Evolutionary conservation across 179 eudicot genomes (phyloP).

Genomic region (Nepenthes alata): DNA sequence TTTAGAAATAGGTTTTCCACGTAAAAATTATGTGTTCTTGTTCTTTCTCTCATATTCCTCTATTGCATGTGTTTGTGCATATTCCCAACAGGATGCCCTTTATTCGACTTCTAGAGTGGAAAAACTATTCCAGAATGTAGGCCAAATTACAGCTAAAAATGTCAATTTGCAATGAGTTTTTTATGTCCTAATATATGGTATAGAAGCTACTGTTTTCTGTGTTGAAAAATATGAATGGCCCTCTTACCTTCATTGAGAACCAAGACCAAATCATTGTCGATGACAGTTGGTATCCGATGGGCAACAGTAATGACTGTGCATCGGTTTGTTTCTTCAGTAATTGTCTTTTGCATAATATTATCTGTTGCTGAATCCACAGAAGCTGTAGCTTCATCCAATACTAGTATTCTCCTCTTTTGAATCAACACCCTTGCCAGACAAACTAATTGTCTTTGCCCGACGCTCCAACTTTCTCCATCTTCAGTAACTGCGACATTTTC

Average conservation of each 20-base stretch:
- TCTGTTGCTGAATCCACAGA: conserved; percentile 87
- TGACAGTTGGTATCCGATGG: conserved; percentile 73
- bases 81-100: too few species aligned
- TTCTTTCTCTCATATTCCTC: too few species aligned
- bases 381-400: conserved; percentile 88
- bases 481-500: conserved; percentile 49
- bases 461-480: conserved; percentile 95
- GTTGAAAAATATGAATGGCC: background rate
- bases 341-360: conserved; percentile 63
- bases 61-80: too few species aligned
- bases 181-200: background rate
- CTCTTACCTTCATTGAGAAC: conserved; percentile 80
- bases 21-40: too few species aligned
- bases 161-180: too few species aligned
- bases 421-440: conserved; percentile 70
- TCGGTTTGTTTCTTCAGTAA: conserved; percentile 53
- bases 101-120: too few species aligned
- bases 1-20: too few species aligned
- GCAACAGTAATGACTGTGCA: conserved; percentile 90
- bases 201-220: background rate
- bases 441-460: conserved; percentile 83
- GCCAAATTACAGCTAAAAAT: too few species aligned
- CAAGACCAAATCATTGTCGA: conserved; percentile 78
- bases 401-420: conserved; percentile 62
- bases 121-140: too few species aligned